Conservation (phyloP, 202 grass and related monocot species). For the Eragrostis tef region DNA sequence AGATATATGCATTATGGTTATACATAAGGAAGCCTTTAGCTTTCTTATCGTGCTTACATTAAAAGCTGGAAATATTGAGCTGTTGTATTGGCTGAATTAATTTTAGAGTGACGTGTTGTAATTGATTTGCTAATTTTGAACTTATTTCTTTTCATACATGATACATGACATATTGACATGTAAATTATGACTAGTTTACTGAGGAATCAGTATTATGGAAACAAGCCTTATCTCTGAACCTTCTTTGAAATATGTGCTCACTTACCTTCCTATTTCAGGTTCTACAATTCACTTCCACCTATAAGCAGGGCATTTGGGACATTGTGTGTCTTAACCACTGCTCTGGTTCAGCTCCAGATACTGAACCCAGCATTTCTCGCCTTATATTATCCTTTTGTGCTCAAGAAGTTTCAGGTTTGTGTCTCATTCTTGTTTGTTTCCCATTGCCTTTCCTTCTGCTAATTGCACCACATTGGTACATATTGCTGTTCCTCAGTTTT, state of each 20-base stretch:
- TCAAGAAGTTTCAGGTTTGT: constrained; percentile 74
- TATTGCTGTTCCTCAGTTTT: neutral
- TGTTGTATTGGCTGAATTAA: neutral
- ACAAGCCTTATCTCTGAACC: neutral
- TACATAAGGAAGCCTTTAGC: neutral
- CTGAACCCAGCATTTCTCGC: neutral
- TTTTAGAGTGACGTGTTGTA: neutral
- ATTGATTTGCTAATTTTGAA: constrained; percentile 6
- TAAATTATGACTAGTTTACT: neutral
- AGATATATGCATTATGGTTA: neutral
- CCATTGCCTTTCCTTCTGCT: neutral
- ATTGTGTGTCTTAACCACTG: constrained; percentile 71
- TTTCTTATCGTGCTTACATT: neutral
- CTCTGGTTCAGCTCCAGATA: constrained; percentile 53
- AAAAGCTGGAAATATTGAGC: neutral
- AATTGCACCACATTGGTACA: neutral
- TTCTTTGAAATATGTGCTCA: neutral
- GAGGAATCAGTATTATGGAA: neutral
- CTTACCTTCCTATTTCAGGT: constrained; percentile 64
- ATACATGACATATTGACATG: neutral
- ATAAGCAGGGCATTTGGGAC: constrained; percentile 91
- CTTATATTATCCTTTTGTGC: constrained; percentile 53
- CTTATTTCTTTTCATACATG: neutral
- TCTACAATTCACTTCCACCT: constrained; percentile 94
- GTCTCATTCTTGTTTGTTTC: constrained; percentile 22